These are phyloP conservation scores for Magnolia officinalis DNA, from an alignment of 164 flowering plant genomes.

Conservation along the genomic window DNA sequence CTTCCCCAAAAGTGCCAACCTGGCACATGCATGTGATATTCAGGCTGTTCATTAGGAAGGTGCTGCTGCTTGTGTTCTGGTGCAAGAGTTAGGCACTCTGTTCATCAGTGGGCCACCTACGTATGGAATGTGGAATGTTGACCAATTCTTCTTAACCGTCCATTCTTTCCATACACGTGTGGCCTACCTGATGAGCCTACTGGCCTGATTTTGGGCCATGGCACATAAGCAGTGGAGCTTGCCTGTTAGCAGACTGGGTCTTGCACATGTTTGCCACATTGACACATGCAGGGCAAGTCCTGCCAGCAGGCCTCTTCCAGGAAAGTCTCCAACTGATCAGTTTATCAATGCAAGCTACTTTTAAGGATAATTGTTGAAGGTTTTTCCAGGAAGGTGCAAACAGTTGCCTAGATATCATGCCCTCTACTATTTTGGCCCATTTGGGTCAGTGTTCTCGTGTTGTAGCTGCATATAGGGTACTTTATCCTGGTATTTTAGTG, in stretches of 20 bases:
- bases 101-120: not conserved
- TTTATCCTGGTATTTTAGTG: not conserved
- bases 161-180: not conserved
- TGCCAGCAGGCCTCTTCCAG: not conserved
- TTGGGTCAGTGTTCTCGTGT: not conserved
- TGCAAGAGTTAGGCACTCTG: not conserved
- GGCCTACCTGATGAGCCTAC: not conserved
- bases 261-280: not conserved
- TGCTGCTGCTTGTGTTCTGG: not conserved
- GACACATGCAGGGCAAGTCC: not conserved
- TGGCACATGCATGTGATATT: not conserved
- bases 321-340: not conserved
- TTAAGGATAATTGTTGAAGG: not conserved
- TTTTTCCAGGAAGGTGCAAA: not conserved
- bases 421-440: not conserved
- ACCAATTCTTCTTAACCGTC: not conserved
- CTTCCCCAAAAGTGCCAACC: too few species aligned
- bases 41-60: not conserved
- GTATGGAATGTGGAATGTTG: not conserved
- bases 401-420: not conserved
- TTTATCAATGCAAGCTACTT: not conserved
- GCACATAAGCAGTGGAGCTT: not conserved
- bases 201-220: not conserved
- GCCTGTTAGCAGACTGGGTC: not conserved
- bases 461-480: not conserved